Evolutionary conservation across 805 yeast species (phyloP).

Genomic region (Wickerhamiella spandovensis): DNA sequence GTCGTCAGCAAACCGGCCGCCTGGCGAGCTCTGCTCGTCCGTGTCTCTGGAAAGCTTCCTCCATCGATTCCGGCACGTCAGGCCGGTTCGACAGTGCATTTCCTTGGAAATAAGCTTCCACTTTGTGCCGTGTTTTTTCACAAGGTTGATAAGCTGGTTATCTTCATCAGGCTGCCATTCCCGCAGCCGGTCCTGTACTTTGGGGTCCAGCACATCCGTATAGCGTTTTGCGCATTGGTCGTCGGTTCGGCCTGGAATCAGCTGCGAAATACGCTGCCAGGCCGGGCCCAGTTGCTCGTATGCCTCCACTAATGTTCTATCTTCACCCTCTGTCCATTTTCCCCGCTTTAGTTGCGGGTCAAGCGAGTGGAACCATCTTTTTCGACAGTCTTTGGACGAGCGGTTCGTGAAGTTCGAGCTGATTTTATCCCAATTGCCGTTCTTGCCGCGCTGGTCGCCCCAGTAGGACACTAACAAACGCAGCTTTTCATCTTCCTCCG

Average conservation of each 20-base stretch:
- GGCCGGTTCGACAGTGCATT: conserved; percentile 68
- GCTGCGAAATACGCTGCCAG: conserved; percentile 74
- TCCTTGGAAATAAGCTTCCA: conserved; percentile 72
- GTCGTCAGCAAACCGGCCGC: not conserved
- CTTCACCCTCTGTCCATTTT: conserved; percentile 77
- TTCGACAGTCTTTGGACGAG: conserved; percentile 70
- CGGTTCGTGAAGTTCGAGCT: conserved; percentile 29
- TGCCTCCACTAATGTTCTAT: conserved; percentile 48
- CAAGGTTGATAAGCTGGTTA: conserved; percentile 48
- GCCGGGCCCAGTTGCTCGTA: conserved; percentile 58
- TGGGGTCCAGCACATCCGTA: conserved; percentile 77
- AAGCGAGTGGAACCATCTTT: conserved; percentile 75
- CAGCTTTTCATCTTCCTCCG: conserved; percentile 55
- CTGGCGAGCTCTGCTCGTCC: not conserved
- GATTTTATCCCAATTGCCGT: conserved; percentile 31
- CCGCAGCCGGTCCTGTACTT: conserved; percentile 58
- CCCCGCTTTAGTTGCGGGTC: conserved; percentile 78
- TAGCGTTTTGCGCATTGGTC: conserved; percentile 92
- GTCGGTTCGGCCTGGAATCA: conserved; percentile 75
- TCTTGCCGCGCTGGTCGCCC: conserved; percentile 35
- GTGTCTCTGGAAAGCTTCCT: conserved; percentile 47
- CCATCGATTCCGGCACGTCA: conserved; percentile 90
- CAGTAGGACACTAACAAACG: conserved; percentile 27
- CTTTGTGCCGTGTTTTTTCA: conserved; percentile 64
- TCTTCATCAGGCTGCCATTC: conserved; percentile 78